Conservation (phyloP, 176 grass and related monocot genomes). For the Oryza meridionalis region DNA sequence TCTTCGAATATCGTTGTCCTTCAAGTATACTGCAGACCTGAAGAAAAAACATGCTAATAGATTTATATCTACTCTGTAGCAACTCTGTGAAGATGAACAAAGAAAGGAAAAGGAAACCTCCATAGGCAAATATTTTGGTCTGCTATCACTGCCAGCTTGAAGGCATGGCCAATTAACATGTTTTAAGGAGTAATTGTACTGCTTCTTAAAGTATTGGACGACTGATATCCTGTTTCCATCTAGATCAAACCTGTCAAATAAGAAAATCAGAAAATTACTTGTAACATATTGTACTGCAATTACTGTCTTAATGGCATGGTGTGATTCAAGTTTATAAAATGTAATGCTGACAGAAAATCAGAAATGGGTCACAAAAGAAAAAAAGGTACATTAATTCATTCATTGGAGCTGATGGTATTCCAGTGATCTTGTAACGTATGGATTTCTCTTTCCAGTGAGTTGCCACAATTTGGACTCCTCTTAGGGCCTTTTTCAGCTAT, state of each 20-base stretch:
- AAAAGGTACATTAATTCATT: conserved; percentile 52
- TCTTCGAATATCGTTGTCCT: conserved; percentile 68
- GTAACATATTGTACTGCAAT: too few species aligned
- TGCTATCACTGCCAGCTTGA: conserved; percentile 64
- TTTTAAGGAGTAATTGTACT: conserved; percentile 50
- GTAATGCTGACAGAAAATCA: not conserved
- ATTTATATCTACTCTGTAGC: not conserved
- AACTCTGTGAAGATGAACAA: not conserved
- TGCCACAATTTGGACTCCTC: conserved; percentile 56
- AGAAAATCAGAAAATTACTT: too few species aligned
- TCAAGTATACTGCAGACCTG: conserved; percentile 70
- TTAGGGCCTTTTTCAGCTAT: conserved; percentile 80
- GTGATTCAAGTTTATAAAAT: not conserved
- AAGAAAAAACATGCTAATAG: conserved; percentile 11
- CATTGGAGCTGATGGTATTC: conserved; percentile 50
- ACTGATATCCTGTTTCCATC: conserved; percentile 49
- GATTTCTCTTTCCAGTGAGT: conserved; percentile 50
- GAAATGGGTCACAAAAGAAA: not conserved
- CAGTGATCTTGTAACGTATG: conserved; percentile 67
- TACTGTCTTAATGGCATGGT: not conserved
- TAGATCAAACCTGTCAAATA: conserved; percentile 63
- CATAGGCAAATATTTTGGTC: conserved; percentile 67
- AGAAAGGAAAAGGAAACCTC: conserved; percentile 54
- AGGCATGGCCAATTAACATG: conserved; percentile 71
- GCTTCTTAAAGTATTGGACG: conserved; percentile 64